Percentiles rank a stretch among this genome's conserved stretches.
Evolutionary conservation across 2,329 filamentous ascomycete genomes (phyloP).

Genomic region (Exophiala sp.): DNA sequence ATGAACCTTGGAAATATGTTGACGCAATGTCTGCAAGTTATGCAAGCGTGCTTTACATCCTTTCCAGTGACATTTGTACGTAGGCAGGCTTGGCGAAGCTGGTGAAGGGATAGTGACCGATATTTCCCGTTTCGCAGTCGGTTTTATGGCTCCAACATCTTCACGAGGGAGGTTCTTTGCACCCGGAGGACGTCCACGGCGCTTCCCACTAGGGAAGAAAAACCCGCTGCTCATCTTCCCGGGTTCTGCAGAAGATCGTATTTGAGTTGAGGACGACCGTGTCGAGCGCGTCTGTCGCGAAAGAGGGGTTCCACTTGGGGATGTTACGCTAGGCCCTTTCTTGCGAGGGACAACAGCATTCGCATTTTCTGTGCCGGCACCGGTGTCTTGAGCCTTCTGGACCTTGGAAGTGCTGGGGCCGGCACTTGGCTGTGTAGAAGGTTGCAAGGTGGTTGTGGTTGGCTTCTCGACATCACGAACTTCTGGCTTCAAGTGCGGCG

Average conservation of each 20-base stretch:
- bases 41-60: constrained; percentile 54
- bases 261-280: constrained; percentile 11
- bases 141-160: constrained; percentile 4
- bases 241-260: background rate
- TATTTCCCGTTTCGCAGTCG: background rate
- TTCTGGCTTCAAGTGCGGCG: background rate
- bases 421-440: background rate
- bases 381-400: background rate
- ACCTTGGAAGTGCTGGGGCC: background rate
- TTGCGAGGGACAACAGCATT: constrained; percentile 1
- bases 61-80: constrained; percentile 54
- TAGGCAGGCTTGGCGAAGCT: constrained; percentile 12
- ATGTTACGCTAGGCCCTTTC: constrained; percentile 1
- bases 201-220: constrained; percentile 15
- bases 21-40: constrained; percentile 54
- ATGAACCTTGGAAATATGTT: constrained; percentile 55
- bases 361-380: background rate
- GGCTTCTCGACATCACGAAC: background rate
- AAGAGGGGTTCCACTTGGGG: background rate
- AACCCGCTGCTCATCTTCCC: constrained; percentile 3
- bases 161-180: constrained; percentile 30
- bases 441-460: background rate
- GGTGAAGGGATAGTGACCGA: constrained; percentile 10
- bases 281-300: background rate
- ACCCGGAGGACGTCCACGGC: constrained; percentile 32